Conservation (phyloP, 371 early-diverging fungal species). For the Chytridium lagenaria region DNA sequence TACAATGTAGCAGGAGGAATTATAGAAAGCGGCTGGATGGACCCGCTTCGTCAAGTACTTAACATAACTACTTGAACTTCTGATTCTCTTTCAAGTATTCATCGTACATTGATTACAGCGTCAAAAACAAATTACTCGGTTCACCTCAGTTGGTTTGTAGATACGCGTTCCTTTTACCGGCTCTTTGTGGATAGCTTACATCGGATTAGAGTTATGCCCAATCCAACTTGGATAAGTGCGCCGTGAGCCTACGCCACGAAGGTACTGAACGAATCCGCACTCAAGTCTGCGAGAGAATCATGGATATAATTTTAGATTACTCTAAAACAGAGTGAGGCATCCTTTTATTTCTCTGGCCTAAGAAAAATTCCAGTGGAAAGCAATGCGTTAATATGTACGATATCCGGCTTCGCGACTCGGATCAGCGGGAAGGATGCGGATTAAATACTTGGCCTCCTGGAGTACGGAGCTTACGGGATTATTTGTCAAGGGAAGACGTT, state of each 20-base stretch:
- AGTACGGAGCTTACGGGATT: constrained; percentile 62
- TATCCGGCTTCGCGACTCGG: constrained; percentile 69
- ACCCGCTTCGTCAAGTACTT: constrained; percentile 65
- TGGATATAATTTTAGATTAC: constrained; percentile 36
- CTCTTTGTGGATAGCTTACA: constrained; percentile 10
- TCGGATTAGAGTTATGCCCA: constrained; percentile 24
- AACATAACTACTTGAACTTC: background rate
- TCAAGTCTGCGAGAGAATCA: constrained; percentile 46
- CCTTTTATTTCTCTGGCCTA: background rate
- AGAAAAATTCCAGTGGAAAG: constrained; percentile 29
- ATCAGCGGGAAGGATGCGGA: constrained; percentile 67
- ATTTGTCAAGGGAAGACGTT: constrained; percentile 58
- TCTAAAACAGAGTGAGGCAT: constrained; percentile 30
- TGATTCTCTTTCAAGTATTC: constrained; percentile 39
- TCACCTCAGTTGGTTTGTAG: constrained; percentile 42
- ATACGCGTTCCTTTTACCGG: background rate
- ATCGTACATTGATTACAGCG: constrained; percentile 43
- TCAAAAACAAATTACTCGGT: constrained; percentile 40
- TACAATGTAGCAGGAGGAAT: constrained; percentile 66
- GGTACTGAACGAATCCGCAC: constrained; percentile 22
- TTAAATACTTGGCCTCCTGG: constrained; percentile 73
- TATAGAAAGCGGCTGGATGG: constrained; percentile 93
- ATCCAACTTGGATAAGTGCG: constrained; percentile 25
- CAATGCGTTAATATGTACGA: constrained; percentile 84
- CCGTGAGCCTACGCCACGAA: constrained; percentile 11